These are phyloP conservation scores for Phallus indusiatus DNA, from an alignment of 768 basidiomycete genomes.

Conservation along the genomic window DNA sequence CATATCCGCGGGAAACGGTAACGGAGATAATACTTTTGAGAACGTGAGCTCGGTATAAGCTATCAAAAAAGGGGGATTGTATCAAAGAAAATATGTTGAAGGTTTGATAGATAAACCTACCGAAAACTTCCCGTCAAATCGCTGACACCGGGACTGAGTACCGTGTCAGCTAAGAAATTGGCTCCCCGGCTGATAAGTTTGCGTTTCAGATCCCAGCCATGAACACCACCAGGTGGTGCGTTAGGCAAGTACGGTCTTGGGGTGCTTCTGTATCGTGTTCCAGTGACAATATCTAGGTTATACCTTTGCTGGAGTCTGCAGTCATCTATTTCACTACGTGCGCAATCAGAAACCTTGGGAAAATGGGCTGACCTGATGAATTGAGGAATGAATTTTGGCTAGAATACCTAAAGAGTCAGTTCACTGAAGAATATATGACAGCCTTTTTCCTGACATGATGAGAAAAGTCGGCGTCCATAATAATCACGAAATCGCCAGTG, in stretches of 20 bases:
- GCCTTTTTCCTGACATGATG: slow-evolving; percentile 61
- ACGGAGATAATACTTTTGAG: slow-evolving; percentile 76
- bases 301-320: slow-evolving; percentile 71
- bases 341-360: background rate
- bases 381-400: slow-evolving; percentile 94
- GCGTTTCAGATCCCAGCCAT: slow-evolving; percentile 88
- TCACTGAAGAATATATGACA: background rate
- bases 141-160: slow-evolving; percentile 76
- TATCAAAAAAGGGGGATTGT: slow-evolving; percentile 18
- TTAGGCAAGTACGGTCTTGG: slow-evolving; percentile 46
- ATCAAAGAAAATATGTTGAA: background rate
- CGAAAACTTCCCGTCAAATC: slow-evolving; percentile 89
- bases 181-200: slow-evolving; percentile 85
- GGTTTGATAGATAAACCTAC: slow-evolving; percentile 31
- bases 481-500: slow-evolving; percentile 87
- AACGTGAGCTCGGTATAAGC: slow-evolving; percentile 69
- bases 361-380: slow-evolving; percentile 57
- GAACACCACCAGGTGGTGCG: slow-evolving; percentile 73
- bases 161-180: slow-evolving; percentile 82
- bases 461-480: slow-evolving; percentile 96
- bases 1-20: slow-evolving; percentile 83
- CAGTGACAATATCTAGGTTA: slow-evolving; percentile 88
- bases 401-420: background rate
- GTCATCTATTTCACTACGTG: background rate
- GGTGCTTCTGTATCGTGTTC: slow-evolving; percentile 71